These are phyloP conservation scores for Spergularia bocconei DNA, from an alignment of 148 eudicot species.

Conservation along the genomic window DNA sequence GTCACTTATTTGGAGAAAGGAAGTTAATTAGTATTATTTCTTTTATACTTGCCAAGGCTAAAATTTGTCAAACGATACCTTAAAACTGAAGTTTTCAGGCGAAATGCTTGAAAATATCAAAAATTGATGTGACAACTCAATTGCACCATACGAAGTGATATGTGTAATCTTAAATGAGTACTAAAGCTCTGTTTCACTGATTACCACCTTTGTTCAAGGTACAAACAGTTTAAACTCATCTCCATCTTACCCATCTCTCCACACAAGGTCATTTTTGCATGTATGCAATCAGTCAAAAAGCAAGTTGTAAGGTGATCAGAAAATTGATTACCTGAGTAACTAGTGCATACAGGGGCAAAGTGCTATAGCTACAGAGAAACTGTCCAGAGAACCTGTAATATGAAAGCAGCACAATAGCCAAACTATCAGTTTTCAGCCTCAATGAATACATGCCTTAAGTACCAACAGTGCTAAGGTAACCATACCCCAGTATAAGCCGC, in stretches of 20 bases:
- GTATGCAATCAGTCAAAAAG: not conserved
- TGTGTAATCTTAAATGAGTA: not conserved
- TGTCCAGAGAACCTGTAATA: slow-evolving; percentile 80
- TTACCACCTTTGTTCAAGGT: not conserved
- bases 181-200: not conserved
- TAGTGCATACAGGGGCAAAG: slow-evolving; percentile 90
- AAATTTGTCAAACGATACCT: not conserved
- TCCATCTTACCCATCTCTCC: not conserved
- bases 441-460: not conserved
- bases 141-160: not conserved
- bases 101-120: not conserved
- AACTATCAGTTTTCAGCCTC: not conserved
- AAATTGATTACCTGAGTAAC: slow-evolving; percentile 79
- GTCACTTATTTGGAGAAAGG: too few species aligned
- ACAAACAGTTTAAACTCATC: not conserved
- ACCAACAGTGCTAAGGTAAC: not conserved
- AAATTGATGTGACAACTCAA: not conserved
- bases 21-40: not conserved
- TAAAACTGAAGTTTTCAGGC: not conserved
- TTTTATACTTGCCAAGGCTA: not conserved
- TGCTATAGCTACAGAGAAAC: slow-evolving; percentile 96
- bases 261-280: not conserved
- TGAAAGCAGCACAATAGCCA: not conserved
- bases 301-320: slow-evolving; percentile 8
- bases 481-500: slow-evolving; percentile 85